These are phyloP conservation scores for Patellaria atrata DNA, from an alignment of 495 filamentous ascomycete species.

Conservation along the genomic window DNA sequence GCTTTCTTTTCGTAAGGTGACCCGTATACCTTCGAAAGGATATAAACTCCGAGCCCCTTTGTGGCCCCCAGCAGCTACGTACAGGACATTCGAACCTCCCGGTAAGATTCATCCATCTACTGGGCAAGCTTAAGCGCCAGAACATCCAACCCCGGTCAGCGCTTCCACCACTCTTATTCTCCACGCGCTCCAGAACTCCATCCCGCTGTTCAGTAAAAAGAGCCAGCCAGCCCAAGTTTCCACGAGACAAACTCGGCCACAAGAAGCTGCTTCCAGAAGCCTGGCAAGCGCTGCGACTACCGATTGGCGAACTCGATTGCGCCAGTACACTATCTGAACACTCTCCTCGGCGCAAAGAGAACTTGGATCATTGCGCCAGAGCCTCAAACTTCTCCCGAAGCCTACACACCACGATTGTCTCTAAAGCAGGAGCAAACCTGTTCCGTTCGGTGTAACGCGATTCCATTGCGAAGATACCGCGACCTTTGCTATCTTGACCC, in stretches of 20 bases:
- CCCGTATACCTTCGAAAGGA: no score
- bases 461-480: constrained; percentile 2
- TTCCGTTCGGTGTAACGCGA: constrained; percentile 4
- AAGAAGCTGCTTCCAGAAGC: constrained; percentile 17
- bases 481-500: constrained; percentile 7
- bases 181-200: constrained; percentile 7
- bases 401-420: constrained; percentile 5
- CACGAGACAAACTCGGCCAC: no score
- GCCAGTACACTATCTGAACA: constrained; percentile 9
- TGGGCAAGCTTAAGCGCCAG: constrained; percentile 22
- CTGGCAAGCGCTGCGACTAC: constrained; percentile 10
- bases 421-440: constrained; percentile 12
- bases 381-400: constrained; percentile 1
- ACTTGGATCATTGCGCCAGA: constrained; percentile 39
- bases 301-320: constrained; percentile 10
- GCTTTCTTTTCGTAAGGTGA: no score
- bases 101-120: constrained; percentile 7
- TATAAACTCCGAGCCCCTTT: no score
- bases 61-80: no score
- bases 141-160: constrained; percentile 12
- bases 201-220: constrained; percentile 7
- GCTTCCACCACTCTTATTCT: constrained; percentile 16
- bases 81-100: constrained; percentile 1
- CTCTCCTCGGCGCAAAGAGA: constrained; percentile 43
- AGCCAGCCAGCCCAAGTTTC: background rate